phyloP scores from a whole-genome alignment of 2,329 filamentous ascomycete species.

The Pseudogymnoascus sp. region DNA sequence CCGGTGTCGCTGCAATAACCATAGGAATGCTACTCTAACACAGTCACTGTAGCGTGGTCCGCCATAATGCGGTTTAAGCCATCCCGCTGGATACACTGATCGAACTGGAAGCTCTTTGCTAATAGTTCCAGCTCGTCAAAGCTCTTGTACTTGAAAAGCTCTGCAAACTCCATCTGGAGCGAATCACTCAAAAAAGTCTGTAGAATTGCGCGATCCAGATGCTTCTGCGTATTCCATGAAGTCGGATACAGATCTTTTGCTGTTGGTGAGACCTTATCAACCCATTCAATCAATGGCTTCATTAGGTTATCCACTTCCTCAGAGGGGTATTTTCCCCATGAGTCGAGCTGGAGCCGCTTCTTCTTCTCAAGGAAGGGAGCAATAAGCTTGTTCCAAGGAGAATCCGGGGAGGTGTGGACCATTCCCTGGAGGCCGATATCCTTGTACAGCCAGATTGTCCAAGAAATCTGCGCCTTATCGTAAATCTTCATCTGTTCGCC shows the following conservation, averaged over 20 bases:
- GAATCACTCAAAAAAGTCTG: slow-evolving; percentile 14
- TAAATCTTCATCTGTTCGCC: slow-evolving; percentile 41
- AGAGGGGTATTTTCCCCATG: slow-evolving; percentile 38
- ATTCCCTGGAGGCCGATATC: slow-evolving; percentile 47
- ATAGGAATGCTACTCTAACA: background rate
- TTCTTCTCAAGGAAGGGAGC: slow-evolving; percentile 46
- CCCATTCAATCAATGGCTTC: slow-evolving; percentile 23
- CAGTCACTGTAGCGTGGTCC: slow-evolving; percentile 11
- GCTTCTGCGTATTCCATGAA: slow-evolving; percentile 21
- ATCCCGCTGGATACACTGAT: slow-evolving; percentile 43
- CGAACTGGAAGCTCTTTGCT: slow-evolving; percentile 42
- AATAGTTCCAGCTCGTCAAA: slow-evolving; percentile 40
- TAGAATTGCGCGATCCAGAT: slow-evolving; percentile 15
- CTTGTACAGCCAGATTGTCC: slow-evolving; percentile 52
- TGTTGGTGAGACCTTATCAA: slow-evolving; percentile 20
- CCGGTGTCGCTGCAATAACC: background rate
- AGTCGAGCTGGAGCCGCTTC: slow-evolving; percentile 41
- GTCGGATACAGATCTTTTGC: slow-evolving; percentile 22
- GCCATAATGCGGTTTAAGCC: slow-evolving; percentile 35
- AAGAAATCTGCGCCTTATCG: slow-evolving; percentile 39
- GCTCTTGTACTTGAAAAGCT: slow-evolving; percentile 41
- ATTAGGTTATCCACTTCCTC: slow-evolving; percentile 28
- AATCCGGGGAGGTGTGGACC: slow-evolving; percentile 38
- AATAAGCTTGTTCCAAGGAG: slow-evolving; percentile 41
- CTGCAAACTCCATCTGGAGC: slow-evolving; percentile 39